phyloP scores from a whole-genome alignment of 164 flowering plant genomes.

The Vitis rotundifolia region DNA sequence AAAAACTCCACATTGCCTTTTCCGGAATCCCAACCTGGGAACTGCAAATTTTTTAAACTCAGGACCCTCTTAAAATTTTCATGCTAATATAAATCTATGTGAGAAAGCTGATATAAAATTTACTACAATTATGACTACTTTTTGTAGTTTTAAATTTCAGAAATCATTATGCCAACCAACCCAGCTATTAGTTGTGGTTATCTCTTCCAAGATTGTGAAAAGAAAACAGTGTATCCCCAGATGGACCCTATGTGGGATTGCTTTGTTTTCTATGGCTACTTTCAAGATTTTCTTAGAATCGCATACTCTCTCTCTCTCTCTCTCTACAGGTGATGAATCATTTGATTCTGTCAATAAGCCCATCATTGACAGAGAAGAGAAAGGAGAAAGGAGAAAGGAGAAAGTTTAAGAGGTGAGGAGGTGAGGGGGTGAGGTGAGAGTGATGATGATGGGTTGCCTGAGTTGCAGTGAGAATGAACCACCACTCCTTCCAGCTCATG shows the following conservation, averaged over 20 bases:
- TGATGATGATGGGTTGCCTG: slow-evolving; percentile 2
- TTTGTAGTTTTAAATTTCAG: background rate
- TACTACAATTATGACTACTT: background rate
- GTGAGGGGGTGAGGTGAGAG: background rate
- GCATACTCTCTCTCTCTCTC: too few relatives aligned
- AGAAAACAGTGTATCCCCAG: slow-evolving; percentile 6
- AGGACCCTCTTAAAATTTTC: too few relatives aligned
- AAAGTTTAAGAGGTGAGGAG: background rate
- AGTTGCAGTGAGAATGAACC: background rate
- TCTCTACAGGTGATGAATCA: too few relatives aligned
- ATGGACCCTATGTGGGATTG: slow-evolving; percentile 9
- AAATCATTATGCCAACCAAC: too few relatives aligned
- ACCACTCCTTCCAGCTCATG: background rate
- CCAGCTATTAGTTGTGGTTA: too few relatives aligned
- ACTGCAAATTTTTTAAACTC: too few relatives aligned
- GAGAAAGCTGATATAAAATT: too few relatives aligned
- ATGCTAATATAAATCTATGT: too few relatives aligned
- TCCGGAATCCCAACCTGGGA: too few relatives aligned
- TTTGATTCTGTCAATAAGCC: background rate
- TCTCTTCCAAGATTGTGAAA: background rate
- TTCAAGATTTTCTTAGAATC: too few relatives aligned
- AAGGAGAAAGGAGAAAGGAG: too few relatives aligned
- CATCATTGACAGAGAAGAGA: background rate
- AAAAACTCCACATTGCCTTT: too few relatives aligned
- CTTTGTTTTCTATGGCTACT: slow-evolving; percentile 1